Conservation (phyloP, 1,284 basidiomycete genomes). For the Neonothopanus nambi region DNA sequence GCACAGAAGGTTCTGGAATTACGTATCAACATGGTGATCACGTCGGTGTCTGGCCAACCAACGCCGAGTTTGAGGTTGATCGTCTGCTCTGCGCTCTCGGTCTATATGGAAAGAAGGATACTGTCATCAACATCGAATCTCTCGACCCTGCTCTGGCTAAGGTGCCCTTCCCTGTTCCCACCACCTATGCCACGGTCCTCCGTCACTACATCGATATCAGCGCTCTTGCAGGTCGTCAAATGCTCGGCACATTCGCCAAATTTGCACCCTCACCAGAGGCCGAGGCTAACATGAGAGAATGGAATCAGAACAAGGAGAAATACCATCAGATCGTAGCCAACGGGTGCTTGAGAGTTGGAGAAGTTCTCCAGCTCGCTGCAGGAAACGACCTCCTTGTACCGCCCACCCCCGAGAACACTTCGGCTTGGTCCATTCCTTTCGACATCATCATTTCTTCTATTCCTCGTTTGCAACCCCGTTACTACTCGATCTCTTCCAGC, state of each 20-base stretch:
- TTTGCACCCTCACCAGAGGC: constrained; percentile 86
- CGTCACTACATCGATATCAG: constrained; percentile 98
- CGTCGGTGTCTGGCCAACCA: constrained; percentile 95
- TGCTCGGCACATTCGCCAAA: constrained; percentile 84
- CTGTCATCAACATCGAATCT: constrained; percentile 89
- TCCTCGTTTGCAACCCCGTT: constrained; percentile 92
- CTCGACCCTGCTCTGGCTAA: constrained; percentile 97
- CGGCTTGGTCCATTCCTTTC: constrained; percentile 92
- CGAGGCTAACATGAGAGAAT: constrained; percentile 69
- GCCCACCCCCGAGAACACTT: constrained; percentile 71
- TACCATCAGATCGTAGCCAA: constrained; percentile 77
- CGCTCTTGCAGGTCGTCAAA: constrained; percentile 90
- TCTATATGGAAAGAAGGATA: constrained; percentile 75
- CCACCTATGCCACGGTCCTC: constrained; percentile 92
- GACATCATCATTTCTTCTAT: constrained; percentile 94
- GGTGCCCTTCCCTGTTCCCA: constrained; percentile 97
- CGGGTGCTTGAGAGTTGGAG: constrained; percentile 87
- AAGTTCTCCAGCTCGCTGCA: constrained; percentile 87
- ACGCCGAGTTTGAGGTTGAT: constrained; percentile 90
- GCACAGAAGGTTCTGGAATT: constrained; percentile 93
- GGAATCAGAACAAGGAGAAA: constrained; percentile 87
- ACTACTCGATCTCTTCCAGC: constrained; percentile 97
- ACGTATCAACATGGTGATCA: constrained; percentile 99
- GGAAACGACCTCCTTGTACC: constrained; percentile 66
- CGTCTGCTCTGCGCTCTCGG: constrained; percentile 88